phyloP scores from a whole-genome alignment of 345 rosid species.

The Aegle marmelos region DNA sequence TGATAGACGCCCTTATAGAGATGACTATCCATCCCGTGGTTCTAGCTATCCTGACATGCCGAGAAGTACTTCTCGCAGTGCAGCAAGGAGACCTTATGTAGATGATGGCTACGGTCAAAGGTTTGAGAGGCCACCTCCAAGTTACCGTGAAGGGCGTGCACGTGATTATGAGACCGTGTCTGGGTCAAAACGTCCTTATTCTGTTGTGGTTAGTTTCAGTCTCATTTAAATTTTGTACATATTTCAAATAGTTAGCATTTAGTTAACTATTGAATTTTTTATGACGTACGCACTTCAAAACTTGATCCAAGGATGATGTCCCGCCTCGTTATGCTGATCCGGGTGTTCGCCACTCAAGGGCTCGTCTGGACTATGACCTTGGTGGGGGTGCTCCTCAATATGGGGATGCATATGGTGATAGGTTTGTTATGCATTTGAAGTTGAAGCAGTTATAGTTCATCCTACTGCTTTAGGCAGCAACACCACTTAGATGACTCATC shows the following conservation, averaged over 20 bases:
- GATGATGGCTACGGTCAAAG: slow-evolving; percentile 80
- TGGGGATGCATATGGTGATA: slow-evolving; percentile 76
- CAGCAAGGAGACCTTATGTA: slow-evolving; percentile 70
- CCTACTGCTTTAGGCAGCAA: not conserved
- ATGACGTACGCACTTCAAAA: not conserved
- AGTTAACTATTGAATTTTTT: slow-evolving; percentile 3
- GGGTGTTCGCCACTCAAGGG: slow-evolving; percentile 71
- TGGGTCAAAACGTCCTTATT: slow-evolving; percentile 88
- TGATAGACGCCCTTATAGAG: slow-evolving; percentile 82
- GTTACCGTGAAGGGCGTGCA: slow-evolving; percentile 69
- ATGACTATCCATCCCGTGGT: slow-evolving; percentile 68
- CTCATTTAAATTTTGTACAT: not conserved
- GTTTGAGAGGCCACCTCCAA: slow-evolving; percentile 77
- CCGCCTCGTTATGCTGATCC: slow-evolving; percentile 82
- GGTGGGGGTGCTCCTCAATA: slow-evolving; percentile 63
- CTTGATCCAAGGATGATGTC: slow-evolving; percentile 68
- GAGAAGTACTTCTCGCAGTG: slow-evolving; percentile 61
- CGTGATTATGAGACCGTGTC: slow-evolving; percentile 86
- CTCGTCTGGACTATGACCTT: slow-evolving; percentile 85
- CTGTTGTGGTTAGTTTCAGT: slow-evolving; percentile 62
- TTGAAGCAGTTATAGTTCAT: not conserved
- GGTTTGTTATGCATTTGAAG: slow-evolving; percentile 36
- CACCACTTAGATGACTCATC: not conserved
- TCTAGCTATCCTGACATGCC: slow-evolving; percentile 74
- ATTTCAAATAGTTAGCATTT: not conserved